Evolutionary conservation across 2,329 filamentous ascomycete genomes (phyloP).

Genomic region (Apiospora sp.): DNA sequence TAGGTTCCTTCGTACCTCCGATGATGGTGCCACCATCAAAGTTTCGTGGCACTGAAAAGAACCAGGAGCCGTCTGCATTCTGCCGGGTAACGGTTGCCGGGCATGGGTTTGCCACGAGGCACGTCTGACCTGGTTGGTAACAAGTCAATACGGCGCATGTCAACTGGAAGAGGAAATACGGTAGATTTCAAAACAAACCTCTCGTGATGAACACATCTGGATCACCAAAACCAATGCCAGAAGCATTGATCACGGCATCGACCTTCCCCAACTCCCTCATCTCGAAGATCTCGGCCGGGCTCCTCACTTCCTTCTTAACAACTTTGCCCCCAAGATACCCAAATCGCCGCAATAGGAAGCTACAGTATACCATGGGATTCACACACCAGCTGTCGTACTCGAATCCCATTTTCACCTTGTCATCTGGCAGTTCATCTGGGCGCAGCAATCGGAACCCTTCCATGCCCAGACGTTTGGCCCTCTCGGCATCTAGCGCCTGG

Average conservation of each 20-base stretch:
- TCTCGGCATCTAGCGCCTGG: slow-evolving; percentile 41
- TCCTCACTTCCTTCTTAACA: slow-evolving; percentile 45
- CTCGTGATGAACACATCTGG: slow-evolving; percentile 52
- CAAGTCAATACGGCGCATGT: neutral
- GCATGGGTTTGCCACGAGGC: slow-evolving; percentile 48
- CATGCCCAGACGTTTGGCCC: slow-evolving; percentile 44
- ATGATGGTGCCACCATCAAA: slow-evolving; percentile 70
- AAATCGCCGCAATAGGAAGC: slow-evolving; percentile 53
- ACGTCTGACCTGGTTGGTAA: slow-evolving; percentile 51
- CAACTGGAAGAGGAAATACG: neutral
- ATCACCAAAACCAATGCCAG: slow-evolving; percentile 54
- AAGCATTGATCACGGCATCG: slow-evolving; percentile 53
- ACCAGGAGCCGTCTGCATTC: slow-evolving; percentile 68
- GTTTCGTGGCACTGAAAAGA: slow-evolving; percentile 68
- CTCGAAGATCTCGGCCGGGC: slow-evolving; percentile 49
- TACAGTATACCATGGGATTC: slow-evolving; percentile 62
- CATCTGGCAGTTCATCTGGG: slow-evolving; percentile 48
- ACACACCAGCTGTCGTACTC: slow-evolving; percentile 64
- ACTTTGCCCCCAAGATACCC: slow-evolving; percentile 47
- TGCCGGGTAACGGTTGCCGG: slow-evolving; percentile 62
- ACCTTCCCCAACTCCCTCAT: slow-evolving; percentile 39
- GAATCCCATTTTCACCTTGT: slow-evolving; percentile 53
- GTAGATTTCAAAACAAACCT: slow-evolving; percentile 38
- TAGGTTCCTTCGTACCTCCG: slow-evolving; percentile 70
- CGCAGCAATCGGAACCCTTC: slow-evolving; percentile 49